phyloP scores from a whole-genome alignment of 345 rosid genomes.

The Adansonia digitata region DNA sequence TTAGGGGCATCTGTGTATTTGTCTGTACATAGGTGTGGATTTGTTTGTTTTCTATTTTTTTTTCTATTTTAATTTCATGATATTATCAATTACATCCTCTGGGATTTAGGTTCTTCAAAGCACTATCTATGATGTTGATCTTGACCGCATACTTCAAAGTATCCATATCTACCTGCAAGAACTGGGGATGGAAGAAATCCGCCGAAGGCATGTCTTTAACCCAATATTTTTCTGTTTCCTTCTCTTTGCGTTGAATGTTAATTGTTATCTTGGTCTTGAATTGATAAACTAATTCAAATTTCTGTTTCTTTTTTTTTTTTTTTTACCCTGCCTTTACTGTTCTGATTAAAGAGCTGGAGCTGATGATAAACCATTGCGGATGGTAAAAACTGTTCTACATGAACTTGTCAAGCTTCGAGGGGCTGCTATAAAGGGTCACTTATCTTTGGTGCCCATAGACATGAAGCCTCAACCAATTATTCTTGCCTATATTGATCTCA shows the following conservation, averaged over 20 bases:
- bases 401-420: slow-evolving; percentile 98
- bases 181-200: slow-evolving; percentile 98
- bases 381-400: slow-evolving; percentile 99
- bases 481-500: slow-evolving; percentile 90
- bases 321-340: too few relatives aligned
- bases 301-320: not conserved
- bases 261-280: slow-evolving; percentile 3
- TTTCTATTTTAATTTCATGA: not conserved
- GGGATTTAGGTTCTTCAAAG: slow-evolving; percentile 82
- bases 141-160: slow-evolving; percentile 93
- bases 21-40: not conserved
- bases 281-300: slow-evolving; percentile 9
- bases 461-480: slow-evolving; percentile 98
- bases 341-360: slow-evolving; percentile 74
- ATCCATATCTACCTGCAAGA: slow-evolving; percentile 94
- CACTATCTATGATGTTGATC: slow-evolving; percentile 96
- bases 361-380: slow-evolving; percentile 95
- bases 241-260: not conserved
- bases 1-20: not conserved
- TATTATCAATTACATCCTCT: not conserved
- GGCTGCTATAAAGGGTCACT: slow-evolving; percentile 96
- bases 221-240: slow-evolving; percentile 8
- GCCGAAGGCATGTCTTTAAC: slow-evolving; percentile 57
- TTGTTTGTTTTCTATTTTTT: too few relatives aligned
- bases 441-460: slow-evolving; percentile 96